Base-by-base conservation (phyloP, 257 asterid genomes). In the Cinchona pubescens region DNA sequence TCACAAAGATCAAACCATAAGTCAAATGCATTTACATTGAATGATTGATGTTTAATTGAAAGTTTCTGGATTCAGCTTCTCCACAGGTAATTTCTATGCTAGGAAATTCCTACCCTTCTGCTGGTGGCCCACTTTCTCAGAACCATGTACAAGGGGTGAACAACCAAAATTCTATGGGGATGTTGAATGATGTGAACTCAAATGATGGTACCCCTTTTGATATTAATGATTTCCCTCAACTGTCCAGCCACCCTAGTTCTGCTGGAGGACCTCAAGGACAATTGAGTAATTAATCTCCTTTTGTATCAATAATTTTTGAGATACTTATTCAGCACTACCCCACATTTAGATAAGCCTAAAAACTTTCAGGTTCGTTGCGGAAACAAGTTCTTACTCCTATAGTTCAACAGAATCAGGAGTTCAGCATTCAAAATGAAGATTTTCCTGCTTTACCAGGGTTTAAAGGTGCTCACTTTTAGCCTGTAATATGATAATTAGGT, bases 231-330 rank as follows among this genome's bases (percentile, higher is more conserved):
- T 95, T 95, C 82, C 99, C 99, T 74, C 98, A 91, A 84, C 89
- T 92, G 67, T 82, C 87, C 80, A 87, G 97, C 78, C 96, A 93
- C 45, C 99, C 99, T 77, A 91, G 86, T 86, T 95, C 99, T 84
- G 88, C 99, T 76, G 98, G 99, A 79, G 98, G 99, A 56, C 94
- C 96, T 51, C 98, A 91, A 87, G 98, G 97, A 73, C 99, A 90
- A 82, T 67, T 91, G 63, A 96, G 99, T 95, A 91, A 82, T 65
- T 51, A 63, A 61, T 77, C 77, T 29, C 69, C 38, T 75, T 73
- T 72, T 53, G 43, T 70, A 8, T 79, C 51, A 63, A 61, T 18
- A 56, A 75, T 80, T 63, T 64, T 40, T 30, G 75, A 65, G 80
- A 76, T 74, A 69, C 58, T 67, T 78, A 30, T 64, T 68, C 73